phyloP scores from a whole-genome alignment of 75 land plant genomes.

The Picea glauca region DNA sequence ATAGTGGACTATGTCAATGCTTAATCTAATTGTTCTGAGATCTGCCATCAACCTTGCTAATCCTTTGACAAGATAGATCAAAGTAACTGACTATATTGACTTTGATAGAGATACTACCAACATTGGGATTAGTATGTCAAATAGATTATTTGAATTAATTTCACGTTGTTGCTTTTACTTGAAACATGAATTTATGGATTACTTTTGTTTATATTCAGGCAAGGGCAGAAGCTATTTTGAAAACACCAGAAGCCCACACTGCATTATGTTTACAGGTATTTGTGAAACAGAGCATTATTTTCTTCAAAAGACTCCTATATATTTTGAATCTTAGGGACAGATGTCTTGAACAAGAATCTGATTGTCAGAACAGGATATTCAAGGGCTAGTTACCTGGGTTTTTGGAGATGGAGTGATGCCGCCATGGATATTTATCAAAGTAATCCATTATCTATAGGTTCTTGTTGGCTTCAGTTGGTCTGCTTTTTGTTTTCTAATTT shows the following conservation, averaged over 20 bases:
- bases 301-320: background rate
- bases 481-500: background rate
- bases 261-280: slow-evolving; percentile 46
- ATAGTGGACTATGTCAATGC: no score
- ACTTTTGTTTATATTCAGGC: slow-evolving; percentile 22
- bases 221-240: slow-evolving; percentile 52
- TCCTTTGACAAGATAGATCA: no score
- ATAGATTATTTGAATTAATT: no score
- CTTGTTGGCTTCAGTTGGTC: background rate
- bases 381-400: slow-evolving; percentile 92
- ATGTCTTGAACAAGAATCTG: background rate
- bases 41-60: no score
- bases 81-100: no score
- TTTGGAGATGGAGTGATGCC: slow-evolving; percentile 90
- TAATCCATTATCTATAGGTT: slow-evolving; percentile 12
- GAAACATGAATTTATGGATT: no score
- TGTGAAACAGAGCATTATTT: background rate
- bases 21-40: no score
- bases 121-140: no score
- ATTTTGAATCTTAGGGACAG: background rate
- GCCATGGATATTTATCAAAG: slow-evolving; percentile 87
- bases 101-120: no score
- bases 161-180: no score
- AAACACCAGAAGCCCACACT: slow-evolving; percentile 30
- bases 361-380: slow-evolving; percentile 65